These are phyloP conservation scores for Lycium barbarum DNA, from an alignment of 257 asterid genomes.

Conservation along the genomic window DNA sequence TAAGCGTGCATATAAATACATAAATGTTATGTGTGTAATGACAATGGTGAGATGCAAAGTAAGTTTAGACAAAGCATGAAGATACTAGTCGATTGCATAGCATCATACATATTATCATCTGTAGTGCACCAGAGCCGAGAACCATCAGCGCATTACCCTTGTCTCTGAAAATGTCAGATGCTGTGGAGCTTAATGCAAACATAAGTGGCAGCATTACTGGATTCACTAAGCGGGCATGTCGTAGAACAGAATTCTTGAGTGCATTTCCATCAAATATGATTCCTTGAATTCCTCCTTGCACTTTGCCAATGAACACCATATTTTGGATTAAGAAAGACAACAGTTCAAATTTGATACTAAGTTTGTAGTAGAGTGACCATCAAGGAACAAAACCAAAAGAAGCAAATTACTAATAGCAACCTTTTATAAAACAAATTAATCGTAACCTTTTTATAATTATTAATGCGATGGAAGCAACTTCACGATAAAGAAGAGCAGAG, in stretches of 20 bases:
- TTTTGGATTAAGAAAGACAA: background rate
- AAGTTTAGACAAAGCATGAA: too few species aligned
- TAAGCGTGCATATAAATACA: too few species aligned
- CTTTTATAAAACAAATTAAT: background rate
- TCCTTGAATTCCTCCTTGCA: conserved; percentile 86
- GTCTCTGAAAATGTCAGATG: conserved; percentile 64
- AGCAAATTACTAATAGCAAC: background rate
- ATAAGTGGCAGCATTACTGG: conserved; percentile 52
- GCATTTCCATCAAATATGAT: conserved; percentile 63
- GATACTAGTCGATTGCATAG: conserved; percentile 49
- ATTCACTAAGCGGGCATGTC: conserved; percentile 60
- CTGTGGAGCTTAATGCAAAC: conserved; percentile 65
- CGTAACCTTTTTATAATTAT: background rate
- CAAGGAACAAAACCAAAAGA: background rate
- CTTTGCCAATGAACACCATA: conserved; percentile 46
- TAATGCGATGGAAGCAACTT: background rate
- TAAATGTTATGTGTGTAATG: too few species aligned
- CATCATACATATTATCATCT: too few species aligned
- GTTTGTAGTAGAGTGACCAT: background rate
- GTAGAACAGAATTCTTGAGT: conserved; percentile 67
- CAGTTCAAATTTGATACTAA: background rate
- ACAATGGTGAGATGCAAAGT: too few species aligned
- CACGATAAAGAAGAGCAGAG: background rate
- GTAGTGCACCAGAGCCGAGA: conserved; percentile 92
- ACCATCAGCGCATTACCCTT: conserved; percentile 87